These are phyloP conservation scores for Paramecium sonneborni DNA, from an alignment of 73 alveolate species.

Conservation along the genomic window DNA sequence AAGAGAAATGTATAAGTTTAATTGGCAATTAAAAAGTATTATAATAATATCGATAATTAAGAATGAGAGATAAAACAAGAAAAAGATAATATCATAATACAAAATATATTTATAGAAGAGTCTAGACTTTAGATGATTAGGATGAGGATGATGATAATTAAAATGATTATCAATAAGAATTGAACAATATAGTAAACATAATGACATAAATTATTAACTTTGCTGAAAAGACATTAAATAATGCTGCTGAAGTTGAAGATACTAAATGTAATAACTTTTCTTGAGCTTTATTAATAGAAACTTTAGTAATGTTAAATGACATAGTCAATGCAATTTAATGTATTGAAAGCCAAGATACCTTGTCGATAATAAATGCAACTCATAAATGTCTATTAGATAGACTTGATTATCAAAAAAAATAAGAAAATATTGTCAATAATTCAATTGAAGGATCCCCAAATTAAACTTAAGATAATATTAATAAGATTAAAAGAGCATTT, in stretches of 20 bases:
- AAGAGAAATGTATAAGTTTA: neutral
- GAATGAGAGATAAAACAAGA: neutral
- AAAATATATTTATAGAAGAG: neutral
- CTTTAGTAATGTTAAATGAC: slow-evolving; percentile 30
- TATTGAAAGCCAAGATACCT: slow-evolving; percentile 29
- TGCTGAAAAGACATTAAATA: slow-evolving; percentile 28
- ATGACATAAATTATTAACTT: slow-evolving; percentile 31
- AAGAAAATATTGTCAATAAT: neutral
- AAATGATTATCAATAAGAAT: slow-evolving; percentile 27
- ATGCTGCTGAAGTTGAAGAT: slow-evolving; percentile 15
- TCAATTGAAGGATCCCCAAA: neutral
- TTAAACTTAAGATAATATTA: neutral
- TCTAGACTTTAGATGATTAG: neutral
- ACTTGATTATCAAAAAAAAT: neutral
- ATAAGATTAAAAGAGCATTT: neutral
- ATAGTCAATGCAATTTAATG: neutral
- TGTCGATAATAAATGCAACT: neutral
- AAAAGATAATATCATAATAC: neutral
- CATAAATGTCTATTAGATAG: slow-evolving; percentile 43
- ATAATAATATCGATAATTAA: neutral
- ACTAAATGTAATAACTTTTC: slow-evolving; percentile 27
- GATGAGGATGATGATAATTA: neutral
- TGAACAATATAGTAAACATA: neutral
- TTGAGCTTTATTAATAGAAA: neutral
- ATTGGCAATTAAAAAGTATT: neutral